phyloP scores from a whole-genome alignment of 352 stramenopile genomes.

The Phytopythium delawarense region DNA sequence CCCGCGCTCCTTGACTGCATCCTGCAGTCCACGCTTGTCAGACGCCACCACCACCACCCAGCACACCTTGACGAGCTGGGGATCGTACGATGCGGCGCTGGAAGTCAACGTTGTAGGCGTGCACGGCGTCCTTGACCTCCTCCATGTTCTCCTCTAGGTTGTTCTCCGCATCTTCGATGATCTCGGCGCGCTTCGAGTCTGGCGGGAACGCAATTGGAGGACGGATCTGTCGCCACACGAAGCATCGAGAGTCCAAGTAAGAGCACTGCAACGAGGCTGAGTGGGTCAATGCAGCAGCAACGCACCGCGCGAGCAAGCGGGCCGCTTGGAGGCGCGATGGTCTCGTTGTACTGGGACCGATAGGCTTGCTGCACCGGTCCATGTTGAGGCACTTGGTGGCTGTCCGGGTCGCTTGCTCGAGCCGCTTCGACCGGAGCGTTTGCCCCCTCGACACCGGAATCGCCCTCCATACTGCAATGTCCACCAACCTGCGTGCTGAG shows the following conservation, averaged over 20 bases:
- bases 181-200: conserved; percentile 70
- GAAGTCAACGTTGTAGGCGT: conserved; percentile 84
- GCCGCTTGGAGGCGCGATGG: conserved; percentile 37
- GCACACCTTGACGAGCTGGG: too few species aligned
- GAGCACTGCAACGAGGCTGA: background rate
- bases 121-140: conserved; percentile 71
- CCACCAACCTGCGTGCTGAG: background rate
- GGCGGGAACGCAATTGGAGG: conserved; percentile 55
- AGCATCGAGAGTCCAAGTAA: background rate
- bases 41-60: background rate
- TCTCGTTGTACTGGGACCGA: conserved; percentile 48
- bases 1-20: conserved; percentile 65
- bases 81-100: conserved; percentile 66
- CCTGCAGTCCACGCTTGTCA: conserved; percentile 18
- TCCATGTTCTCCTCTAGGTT: conserved; percentile 79
- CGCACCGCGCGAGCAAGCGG: conserved; percentile 36
- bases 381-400: background rate
- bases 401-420: background rate
- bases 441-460: background rate
- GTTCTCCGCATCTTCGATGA: conserved; percentile 70
- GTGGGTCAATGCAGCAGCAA: background rate
- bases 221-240: conserved; percentile 32
- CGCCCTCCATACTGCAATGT: background rate
- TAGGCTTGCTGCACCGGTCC: conserved; percentile 29
- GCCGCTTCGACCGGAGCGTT: background rate